phyloP scores from a whole-genome alignment of 129 eudicot species.

The Flaveria robusta region DNA sequence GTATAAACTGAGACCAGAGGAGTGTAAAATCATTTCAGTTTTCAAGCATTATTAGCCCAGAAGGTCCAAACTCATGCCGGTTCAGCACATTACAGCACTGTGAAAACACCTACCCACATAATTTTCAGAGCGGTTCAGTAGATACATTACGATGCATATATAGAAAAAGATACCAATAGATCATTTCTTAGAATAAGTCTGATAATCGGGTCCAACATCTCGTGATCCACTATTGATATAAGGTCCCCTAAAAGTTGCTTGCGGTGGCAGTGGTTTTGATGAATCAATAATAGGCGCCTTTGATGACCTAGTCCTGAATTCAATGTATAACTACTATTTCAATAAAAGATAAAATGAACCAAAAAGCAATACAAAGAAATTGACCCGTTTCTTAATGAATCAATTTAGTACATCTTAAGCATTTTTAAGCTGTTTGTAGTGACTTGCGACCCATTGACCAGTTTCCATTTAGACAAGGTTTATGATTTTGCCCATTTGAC shows the following conservation, averaged over 20 bases:
- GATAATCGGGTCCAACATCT: conserved; percentile 92
- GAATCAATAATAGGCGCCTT: conserved; percentile 86
- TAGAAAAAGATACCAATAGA: conserved; percentile 1
- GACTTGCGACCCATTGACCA: not conserved
- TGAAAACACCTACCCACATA: not conserved
- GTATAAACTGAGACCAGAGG: not conserved
- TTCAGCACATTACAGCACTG: conserved; percentile 2
- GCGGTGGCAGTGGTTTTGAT: conserved; percentile 94
- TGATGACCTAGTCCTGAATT: conserved; percentile 67
- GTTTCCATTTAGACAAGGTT: not conserved
- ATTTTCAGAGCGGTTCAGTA: not conserved
- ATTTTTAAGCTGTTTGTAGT: not conserved
- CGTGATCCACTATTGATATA: conserved; percentile 94
- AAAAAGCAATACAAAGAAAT: conserved; percentile 1
- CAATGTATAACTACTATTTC: not conserved
- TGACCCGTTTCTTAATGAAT: not conserved
- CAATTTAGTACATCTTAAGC: not conserved
- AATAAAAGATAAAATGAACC: not conserved
- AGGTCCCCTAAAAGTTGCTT: conserved; percentile 98
- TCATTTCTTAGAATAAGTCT: conserved; percentile 72
- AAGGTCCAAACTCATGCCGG: not conserved
- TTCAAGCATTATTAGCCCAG: conserved; percentile 12
- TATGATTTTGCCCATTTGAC: not conserved
- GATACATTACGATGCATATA: conserved; percentile 18
- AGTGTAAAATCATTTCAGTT: not conserved